Evolutionary conservation across 2,329 filamentous ascomycete species (phyloP).

Genomic region (Alternaria incomplexa): DNA sequence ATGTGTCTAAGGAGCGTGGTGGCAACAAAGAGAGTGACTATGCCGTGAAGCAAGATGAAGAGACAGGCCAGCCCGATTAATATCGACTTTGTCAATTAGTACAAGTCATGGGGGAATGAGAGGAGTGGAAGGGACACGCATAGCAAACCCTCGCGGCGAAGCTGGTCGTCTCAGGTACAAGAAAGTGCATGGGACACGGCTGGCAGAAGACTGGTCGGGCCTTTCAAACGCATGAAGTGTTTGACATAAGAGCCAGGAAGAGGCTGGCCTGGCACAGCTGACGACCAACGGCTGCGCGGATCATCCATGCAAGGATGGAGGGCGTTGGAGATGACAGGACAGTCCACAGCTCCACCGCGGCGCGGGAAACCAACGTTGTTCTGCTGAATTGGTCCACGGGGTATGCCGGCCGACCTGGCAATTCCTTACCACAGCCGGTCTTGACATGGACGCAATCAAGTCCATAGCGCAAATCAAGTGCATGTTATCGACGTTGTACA

Average conservation of each 20-base stretch:
- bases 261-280: constrained; percentile 36
- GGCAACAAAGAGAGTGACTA: constrained; percentile 23
- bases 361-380: constrained; percentile 11
- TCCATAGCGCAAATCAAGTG: background rate
- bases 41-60: constrained; percentile 16
- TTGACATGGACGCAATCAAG: background rate
- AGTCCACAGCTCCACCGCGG: constrained; percentile 16
- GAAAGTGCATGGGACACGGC: constrained; percentile 37
- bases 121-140: constrained; percentile 25
- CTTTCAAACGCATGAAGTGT: constrained; percentile 47
- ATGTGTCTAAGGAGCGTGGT: constrained; percentile 17
- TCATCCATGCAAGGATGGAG: constrained; percentile 27
- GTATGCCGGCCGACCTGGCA: background rate
- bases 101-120: constrained; percentile 22
- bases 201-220: constrained; percentile 29
- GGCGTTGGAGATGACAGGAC: constrained; percentile 35
- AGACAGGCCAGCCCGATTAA: constrained; percentile 29
- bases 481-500: background rate
- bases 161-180: constrained; percentile 43
- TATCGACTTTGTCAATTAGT: constrained; percentile 19
- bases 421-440: background rate
- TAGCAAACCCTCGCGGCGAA: constrained; percentile 30
- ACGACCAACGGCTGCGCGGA: constrained; percentile 15
- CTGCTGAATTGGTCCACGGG: constrained; percentile 5
- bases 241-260: constrained; percentile 38